A percentile compares a stretch with the other conserved stretches of the same genome.
Evolutionary conservation across 805 yeast species (phyloP).

Genomic region (Starmerella floricola): DNA sequence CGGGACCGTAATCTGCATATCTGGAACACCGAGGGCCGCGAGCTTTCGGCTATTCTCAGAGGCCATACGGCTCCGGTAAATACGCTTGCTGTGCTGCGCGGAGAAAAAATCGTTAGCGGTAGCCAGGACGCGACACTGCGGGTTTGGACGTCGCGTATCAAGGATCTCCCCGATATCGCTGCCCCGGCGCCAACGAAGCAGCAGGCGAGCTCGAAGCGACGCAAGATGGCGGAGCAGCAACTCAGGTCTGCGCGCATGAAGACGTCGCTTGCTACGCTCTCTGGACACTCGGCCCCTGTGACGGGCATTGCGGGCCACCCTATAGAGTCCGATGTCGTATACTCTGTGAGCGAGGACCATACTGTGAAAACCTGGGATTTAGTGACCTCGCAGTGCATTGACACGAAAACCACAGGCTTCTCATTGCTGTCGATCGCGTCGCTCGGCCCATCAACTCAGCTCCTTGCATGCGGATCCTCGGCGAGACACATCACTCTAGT

Average conservation of each 20-base stretch:
- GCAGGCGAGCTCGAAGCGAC: slow-evolving; percentile 76
- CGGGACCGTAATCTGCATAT: slow-evolving; percentile 78
- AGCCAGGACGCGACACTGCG: slow-evolving; percentile 71
- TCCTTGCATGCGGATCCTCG: slow-evolving; percentile 87
- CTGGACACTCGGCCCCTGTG: slow-evolving; percentile 78
- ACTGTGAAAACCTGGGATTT: slow-evolving; percentile 94
- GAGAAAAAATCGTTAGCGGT: slow-evolving; percentile 59
- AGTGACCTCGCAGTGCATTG: slow-evolving; percentile 72
- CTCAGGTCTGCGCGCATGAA: slow-evolving; percentile 58
- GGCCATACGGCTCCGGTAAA: slow-evolving; percentile 89
- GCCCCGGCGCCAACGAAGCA: slow-evolving; percentile 32
- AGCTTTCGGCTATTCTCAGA: slow-evolving; percentile 70
- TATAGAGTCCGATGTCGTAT: slow-evolving; percentile 67
- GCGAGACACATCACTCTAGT: slow-evolving; percentile 94
- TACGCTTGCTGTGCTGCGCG: slow-evolving; percentile 38
- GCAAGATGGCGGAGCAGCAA: slow-evolving; percentile 68
- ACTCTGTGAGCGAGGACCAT: slow-evolving; percentile 93
- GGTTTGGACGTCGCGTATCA: slow-evolving; percentile 77
- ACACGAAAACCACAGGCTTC: slow-evolving; percentile 75
- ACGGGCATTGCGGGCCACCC: slow-evolving; percentile 69
- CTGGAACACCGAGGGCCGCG: slow-evolving; percentile 46
- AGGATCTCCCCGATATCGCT: slow-evolving; percentile 57
- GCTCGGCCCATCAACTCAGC: slow-evolving; percentile 46
- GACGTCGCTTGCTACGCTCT: slow-evolving; percentile 66
- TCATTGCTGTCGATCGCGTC: slow-evolving; percentile 67